Base-by-base conservation (phyloP, 169 alveolate genomes). In the Plasmodium ovale region DNA sequence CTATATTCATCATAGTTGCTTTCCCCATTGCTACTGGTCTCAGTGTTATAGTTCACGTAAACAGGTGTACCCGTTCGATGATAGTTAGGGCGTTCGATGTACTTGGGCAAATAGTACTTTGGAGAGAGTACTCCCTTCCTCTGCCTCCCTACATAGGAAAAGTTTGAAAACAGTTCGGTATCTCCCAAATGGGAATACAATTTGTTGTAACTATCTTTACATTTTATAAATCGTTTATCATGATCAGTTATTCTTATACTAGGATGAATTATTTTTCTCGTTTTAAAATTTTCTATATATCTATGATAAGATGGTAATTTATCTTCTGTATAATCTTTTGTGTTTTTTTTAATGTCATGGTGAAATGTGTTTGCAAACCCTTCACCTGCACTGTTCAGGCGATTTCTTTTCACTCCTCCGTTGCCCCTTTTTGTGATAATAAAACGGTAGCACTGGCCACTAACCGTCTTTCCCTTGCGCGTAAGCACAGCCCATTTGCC, bases 121-220 rank as follows among this genome's bases (percentile, higher is more conserved):
- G 94, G 94, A 35, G 93, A 91, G 14, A 82, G 64, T 14, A 77
- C 47, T 1, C 95, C 95, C 84, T 93, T 93, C 37, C 56, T 88
- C 27, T 91, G 92, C 2, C 91, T 89, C 0, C 95, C 95, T 42
- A 68, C 70, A 47, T 60, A 74, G 5, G 47, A 67, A 51, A 74
- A 74, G 14, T 23, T 74, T 44, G 31, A 73, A 53, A 74, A 74
- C 0, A 74, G 2, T n/a, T 74, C 88, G 54, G 33, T 74, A 4
- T 74, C 59, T 49, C 42, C 60, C 25, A 74, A 65, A 23, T 74
- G 88, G 0, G 88, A 74, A 53, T 59, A 74, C 51, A 62, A 60
- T 49, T 65, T 42, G n/a, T 74, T 74, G 37, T 74, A 74, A 59
- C 67, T 60, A 19, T 60, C 88, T 23, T 74, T 74, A 35, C 88